Base-by-base conservation (phyloP, 139 green algal species). In the Yamagishiella unicocca region DNA sequence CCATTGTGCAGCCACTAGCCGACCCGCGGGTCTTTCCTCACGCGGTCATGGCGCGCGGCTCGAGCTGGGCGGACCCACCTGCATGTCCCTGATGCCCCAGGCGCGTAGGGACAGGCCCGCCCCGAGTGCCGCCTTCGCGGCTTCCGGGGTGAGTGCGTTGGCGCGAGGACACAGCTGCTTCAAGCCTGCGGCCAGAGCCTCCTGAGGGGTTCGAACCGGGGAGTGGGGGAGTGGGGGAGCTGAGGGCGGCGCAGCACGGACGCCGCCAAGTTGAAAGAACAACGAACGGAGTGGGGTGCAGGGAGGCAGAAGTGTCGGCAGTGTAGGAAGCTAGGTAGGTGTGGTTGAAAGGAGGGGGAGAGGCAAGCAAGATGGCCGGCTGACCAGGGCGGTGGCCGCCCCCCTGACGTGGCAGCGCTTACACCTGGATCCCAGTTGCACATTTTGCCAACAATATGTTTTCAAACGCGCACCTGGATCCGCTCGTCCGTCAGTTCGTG, bases 51-150 rank as follows among this genome's bases (percentile, higher is more conserved):
- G 10, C 42, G 17, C 38, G 9, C n/a, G 33, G 64, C 72, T 72
- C 74, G 19, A 2, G 43, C 22, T 9, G 22, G 17, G 14, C 14
- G 6, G n/a, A n/a, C 67, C 27, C 45, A 82, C 73, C 79, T 66
- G 31, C 29, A 86, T 31, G 29, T 40, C 87, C 62, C 88, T 91
- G 14, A 95, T 64, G 29, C 92, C 92, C 92, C 92, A 95, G 0
- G 85, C 92, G 0, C 92, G 82, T 24, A 95, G 86, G 0, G 62
- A 76, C 29, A 93, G 73, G 9, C 92, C 90, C 7, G 55, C n/a
- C 0, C 71, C 72, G 4, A 45, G 35, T 1, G 89, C 78, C n/a
- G 8, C 4, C 40, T 66, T 24, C 1, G 90, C 82, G 0, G 27
- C 71, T 2, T 75, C 85, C 33, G 31, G 10, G 2, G 86, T 91